phyloP scores from a whole-genome alignment of 2,329 filamentous ascomycete species.

The Ophiostoma triangulosporum region DNA sequence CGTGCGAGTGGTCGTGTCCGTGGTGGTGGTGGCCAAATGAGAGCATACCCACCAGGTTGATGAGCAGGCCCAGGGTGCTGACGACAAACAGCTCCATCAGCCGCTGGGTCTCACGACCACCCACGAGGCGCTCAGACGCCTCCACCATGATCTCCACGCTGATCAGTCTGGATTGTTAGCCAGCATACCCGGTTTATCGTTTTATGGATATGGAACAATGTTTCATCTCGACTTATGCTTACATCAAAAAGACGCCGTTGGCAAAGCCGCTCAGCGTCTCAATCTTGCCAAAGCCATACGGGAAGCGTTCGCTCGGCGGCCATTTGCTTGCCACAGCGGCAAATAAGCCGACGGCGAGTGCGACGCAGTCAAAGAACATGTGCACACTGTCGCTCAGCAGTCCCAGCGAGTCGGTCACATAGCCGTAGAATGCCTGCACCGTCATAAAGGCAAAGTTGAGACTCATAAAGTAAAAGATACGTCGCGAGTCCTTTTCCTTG shows the following conservation, averaged over 20 bases:
- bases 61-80: slow-evolving; percentile 69
- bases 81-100: slow-evolving; percentile 80
- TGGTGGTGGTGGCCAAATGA: slow-evolving; percentile 64
- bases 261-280: slow-evolving; percentile 93
- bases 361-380: slow-evolving; percentile 98
- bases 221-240: slow-evolving; percentile 21
- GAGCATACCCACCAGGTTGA: slow-evolving; percentile 86
- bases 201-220: too few species aligned
- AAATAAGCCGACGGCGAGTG: slow-evolving; percentile 76
- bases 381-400: slow-evolving; percentile 96
- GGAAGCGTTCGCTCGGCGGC: slow-evolving; percentile 78
- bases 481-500: slow-evolving; percentile 78
- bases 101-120: slow-evolving; percentile 71
- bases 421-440: slow-evolving; percentile 87
- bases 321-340: slow-evolving; percentile 94
- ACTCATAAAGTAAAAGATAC: slow-evolving; percentile 97
- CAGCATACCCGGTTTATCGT: too few species aligned
- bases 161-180: slow-evolving; percentile 48
- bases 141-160: slow-evolving; percentile 95
- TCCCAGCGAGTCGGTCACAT: slow-evolving; percentile 81
- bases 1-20: slow-evolving; percentile 26
- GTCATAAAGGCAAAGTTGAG: slow-evolving; percentile 93
- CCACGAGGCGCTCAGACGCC: slow-evolving; percentile 73
- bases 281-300: slow-evolving; percentile 93
- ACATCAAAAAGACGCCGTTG: slow-evolving; percentile 91